Percentiles rank a stretch among this genome's conserved stretches.
Conservation (phyloP, 805 yeast genomes). For the Saccharomyces jurei region DNA sequence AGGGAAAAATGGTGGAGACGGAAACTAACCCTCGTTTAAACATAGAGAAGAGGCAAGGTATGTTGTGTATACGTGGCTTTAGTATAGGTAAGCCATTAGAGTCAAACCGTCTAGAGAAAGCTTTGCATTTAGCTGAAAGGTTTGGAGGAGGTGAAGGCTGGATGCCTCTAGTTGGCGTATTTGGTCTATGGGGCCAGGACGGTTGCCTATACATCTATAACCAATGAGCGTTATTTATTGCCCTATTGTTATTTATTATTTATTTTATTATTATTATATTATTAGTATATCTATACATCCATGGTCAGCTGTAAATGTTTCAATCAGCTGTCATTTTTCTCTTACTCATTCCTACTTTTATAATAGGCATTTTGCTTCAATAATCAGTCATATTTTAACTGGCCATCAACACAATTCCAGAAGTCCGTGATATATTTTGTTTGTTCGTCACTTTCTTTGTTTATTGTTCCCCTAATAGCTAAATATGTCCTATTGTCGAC, state of each 20-base stretch:
- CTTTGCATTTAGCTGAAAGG: conserved; percentile 26
- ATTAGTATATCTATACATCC: neutral
- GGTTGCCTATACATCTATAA: conserved; percentile 56
- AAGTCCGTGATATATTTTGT: conserved; percentile 41
- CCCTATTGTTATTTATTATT: neutral
- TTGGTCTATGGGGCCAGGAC: conserved; percentile 59
- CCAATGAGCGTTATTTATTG: conserved; percentile 4
- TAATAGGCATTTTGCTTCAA: neutral
- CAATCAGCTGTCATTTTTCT: neutral
- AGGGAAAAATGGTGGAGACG: conserved; percentile 43
- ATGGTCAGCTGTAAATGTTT: neutral
- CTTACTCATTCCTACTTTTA: neutral
- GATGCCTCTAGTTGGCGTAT: conserved; percentile 44
- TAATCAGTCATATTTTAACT: conserved; percentile 32
- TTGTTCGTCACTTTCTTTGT: conserved; percentile 30
- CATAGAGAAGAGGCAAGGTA: conserved; percentile 39
- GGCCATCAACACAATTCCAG: conserved; percentile 45
- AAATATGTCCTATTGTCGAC: conserved; percentile 47
- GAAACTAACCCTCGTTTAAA: conserved; percentile 24
- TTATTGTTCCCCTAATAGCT: conserved; percentile 44
- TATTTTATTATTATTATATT: neutral
- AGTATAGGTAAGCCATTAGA: conserved; percentile 48
- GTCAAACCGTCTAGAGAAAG: conserved; percentile 21
- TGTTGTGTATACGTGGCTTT: conserved; percentile 54
- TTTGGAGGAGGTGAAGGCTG: conserved; percentile 42